Percentiles rank a stretch among this genome's conserved stretches.
Evolutionary conservation across 345 rosid species (phyloP).

Genomic region (Lagerstroemia speciosa): DNA sequence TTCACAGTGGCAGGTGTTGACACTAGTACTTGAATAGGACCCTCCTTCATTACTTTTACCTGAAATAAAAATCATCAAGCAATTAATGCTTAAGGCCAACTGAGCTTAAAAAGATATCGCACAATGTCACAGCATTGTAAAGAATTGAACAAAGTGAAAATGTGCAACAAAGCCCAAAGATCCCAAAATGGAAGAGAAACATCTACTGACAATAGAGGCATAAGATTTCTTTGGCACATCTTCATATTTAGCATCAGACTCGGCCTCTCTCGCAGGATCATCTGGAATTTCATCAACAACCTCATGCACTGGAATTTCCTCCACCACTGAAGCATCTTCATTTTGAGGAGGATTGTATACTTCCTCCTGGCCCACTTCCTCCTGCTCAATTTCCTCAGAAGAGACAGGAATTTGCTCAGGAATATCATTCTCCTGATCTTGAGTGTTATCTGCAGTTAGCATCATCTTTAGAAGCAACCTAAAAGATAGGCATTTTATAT

Average conservation of each 20-base stretch:
- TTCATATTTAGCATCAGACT: constrained; percentile 42
- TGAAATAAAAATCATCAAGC: constrained; percentile 8
- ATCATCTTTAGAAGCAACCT: not conserved
- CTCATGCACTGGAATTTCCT: constrained; percentile 39
- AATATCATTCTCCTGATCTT: not conserved
- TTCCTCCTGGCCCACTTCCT: constrained; percentile 23
- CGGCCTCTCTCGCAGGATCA: constrained; percentile 33
- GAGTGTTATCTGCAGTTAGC: constrained; percentile 5
- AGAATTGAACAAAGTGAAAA: not conserved
- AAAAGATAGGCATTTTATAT: not conserved
- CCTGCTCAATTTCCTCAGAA: constrained; percentile 19
- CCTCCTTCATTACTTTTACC: constrained; percentile 81
- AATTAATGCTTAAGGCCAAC: not conserved
- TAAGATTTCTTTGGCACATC: constrained; percentile 85
- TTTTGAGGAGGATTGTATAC: constrained; percentile 25
- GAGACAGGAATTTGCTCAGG: not conserved
- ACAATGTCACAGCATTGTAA: not conserved
- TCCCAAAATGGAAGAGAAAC: not conserved
- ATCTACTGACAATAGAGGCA: constrained; percentile 71
- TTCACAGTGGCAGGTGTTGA: constrained; percentile 37
- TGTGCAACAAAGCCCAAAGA: not conserved
- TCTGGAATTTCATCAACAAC: constrained; percentile 43
- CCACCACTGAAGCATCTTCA: constrained; percentile 31
- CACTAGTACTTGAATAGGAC: constrained; percentile 29
- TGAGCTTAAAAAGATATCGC: not conserved